These are phyloP conservation scores for Camptophora hylomeconis DNA, from an alignment of 2,329 filamentous ascomycete genomes.

Conservation along the genomic window DNA sequence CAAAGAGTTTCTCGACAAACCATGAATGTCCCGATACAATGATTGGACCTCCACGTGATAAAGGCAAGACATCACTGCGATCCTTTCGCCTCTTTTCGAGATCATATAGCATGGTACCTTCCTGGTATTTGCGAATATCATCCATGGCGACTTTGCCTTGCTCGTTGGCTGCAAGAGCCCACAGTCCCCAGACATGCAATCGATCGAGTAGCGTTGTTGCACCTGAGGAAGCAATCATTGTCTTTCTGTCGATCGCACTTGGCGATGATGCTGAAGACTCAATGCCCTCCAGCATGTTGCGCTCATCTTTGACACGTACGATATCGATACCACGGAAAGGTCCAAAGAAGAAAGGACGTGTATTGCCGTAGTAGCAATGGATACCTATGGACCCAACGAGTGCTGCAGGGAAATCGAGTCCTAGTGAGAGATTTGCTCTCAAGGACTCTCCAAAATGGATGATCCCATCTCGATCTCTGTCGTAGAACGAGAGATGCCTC, in stretches of 20 bases:
- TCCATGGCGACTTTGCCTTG: constrained; percentile 3
- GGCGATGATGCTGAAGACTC: neutral
- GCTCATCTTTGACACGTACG: constrained; percentile 1
- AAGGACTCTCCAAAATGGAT: constrained; percentile 6
- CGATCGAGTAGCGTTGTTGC: constrained; percentile 2
- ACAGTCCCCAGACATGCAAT: constrained; percentile 4
- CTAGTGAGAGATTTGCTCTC: constrained; percentile 4
- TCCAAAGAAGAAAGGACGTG: constrained; percentile 2
- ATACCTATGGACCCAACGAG: constrained; percentile 1
- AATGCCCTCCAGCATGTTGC: constrained; percentile 6
- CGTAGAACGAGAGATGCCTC: constrained; percentile 6
- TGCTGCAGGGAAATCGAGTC: constrained; percentile 6
- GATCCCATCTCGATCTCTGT: constrained; percentile 5
- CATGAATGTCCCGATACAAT: constrained; percentile 5
- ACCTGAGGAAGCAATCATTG: neutral
- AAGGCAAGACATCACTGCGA: constrained; percentile 4
- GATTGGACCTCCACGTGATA: constrained; percentile 6
- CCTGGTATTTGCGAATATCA: constrained; percentile 3
- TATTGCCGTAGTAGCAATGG: constrained; percentile 6
- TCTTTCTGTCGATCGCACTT: constrained; percentile 1
- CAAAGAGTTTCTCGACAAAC: constrained; percentile 6
- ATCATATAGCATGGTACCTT: constrained; percentile 6
- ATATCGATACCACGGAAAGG: constrained; percentile 7
- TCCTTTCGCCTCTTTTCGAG: constrained; percentile 4
- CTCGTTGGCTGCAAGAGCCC: constrained; percentile 5